Base-by-base conservation (phyloP, 1,284 basidiomycete genomes). In the Ganoderma meredithae region DNA sequence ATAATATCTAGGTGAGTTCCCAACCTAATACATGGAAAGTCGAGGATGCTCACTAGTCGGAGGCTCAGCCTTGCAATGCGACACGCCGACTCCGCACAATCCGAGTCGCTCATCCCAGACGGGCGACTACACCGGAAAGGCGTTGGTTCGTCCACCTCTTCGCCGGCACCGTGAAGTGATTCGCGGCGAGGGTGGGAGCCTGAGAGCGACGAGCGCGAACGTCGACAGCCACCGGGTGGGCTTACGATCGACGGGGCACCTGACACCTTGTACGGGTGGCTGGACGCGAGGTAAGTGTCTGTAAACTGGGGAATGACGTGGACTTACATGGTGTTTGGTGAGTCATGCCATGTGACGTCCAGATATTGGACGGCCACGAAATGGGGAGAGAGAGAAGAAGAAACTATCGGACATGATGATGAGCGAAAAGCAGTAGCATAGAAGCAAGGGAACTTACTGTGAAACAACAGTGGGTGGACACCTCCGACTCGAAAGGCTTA, bases 151-250 rank as follows among this genome's bases (percentile, higher is more conserved):
- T 58, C 61, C 40, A 27, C 60, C 40, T 36, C 43, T 47, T 27
- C n/a, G 25, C 33, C 55, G 39, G 36, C 40, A 41, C 39, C 10
- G 4, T 49, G 47, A 49, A 22, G 19, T 41, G 59, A 40, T 53
- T 53, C 52, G 52, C 52, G 59, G 52, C 60, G 60, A 22, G 39
- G 44, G 33, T 36, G 36, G 61, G 52, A 52, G 65, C 55, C 61
- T 52, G 65, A 67, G 61, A 33, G 52, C 5, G 47, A 31, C 61
- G 55, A 61, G 15, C 65, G 60, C 65, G 65, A 67, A 67, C 65
- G 44, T 67, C 65, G 65, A 55, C 56, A 15, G 65, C 65, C 65
- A 63, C 65, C 22, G 60, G 44, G 60, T 59, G 61, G 55, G 27
- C 65, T 63, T 52, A 59, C 31, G 33, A 43, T 13, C 65, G 61